A percentile compares a stretch with the other conserved stretches of the same genome.
Evolutionary conservation across 306 rosid species (phyloP).

Genomic region (Dalbergia cultrata): DNA sequence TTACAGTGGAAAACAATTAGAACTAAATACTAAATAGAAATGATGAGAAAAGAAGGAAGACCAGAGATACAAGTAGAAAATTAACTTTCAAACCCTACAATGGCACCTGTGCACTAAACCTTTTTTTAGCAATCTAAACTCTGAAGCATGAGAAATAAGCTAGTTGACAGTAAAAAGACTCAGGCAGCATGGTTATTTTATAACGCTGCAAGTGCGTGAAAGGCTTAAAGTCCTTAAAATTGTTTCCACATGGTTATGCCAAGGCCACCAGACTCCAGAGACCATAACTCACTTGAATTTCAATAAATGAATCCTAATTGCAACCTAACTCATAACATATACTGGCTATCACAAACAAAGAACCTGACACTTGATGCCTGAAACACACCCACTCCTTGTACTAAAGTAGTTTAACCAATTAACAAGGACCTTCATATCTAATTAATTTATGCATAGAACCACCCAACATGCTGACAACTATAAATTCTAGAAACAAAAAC

Average conservation of each 20-base stretch:
- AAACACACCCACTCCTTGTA: slow-evolving; percentile 1
- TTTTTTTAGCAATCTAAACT: background rate
- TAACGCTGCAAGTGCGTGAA: slow-evolving; percentile 6
- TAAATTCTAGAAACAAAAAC: background rate
- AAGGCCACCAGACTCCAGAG: slow-evolving; percentile 6
- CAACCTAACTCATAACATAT: slow-evolving; percentile 9
- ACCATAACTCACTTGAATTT: background rate
- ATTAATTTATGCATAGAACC: background rate
- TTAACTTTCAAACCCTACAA: background rate
- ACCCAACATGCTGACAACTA: background rate
- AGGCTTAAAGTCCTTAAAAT: background rate
- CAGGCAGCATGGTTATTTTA: background rate
- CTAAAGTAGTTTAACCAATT: background rate
- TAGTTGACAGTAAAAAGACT: slow-evolving; percentile 5
- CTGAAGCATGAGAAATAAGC: background rate
- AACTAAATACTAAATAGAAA: background rate
- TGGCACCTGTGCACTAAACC: background rate
- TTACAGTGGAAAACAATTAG: background rate
- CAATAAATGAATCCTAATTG: background rate
- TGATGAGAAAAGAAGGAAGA: background rate
- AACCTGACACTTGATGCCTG: slow-evolving; percentile 9
- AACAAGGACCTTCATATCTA: background rate
- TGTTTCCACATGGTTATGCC: background rate
- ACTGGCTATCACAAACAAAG: background rate
- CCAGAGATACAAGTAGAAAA: background rate